Conservation (phyloP, 495 filamentous ascomycete genomes). For the Aspergillus coremiiformis region DNA sequence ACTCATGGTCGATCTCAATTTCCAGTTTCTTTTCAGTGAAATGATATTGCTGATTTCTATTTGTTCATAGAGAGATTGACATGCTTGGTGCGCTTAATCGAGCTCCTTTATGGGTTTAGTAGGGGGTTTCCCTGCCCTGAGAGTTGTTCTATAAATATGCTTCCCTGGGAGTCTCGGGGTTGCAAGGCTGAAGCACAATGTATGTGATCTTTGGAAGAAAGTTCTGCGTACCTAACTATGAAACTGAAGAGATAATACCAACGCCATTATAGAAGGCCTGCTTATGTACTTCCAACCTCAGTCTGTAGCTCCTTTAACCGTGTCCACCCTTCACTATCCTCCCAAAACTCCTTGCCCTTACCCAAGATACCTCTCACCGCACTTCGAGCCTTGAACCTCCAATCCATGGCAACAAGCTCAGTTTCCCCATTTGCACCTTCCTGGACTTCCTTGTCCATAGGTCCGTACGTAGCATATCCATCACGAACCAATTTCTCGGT, state of each 20-base stretch:
- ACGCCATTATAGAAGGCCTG: not conserved
- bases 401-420: conserved; percentile 47
- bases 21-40: not conserved
- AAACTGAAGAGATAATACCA: not conserved
- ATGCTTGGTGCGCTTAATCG: too few species aligned
- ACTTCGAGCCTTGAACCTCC: conserved; percentile 83
- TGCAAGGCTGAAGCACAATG: not conserved
- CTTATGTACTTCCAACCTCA: conserved; percentile 26
- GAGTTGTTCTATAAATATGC: too few species aligned
- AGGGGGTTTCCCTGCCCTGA: too few species aligned
- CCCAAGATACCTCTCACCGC: conserved; percentile 75
- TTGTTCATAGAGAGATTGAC: not conserved
- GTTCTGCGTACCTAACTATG: not conserved
- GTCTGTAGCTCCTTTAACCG: conserved; percentile 46
- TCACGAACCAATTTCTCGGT: conserved; percentile 42
- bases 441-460: conserved; percentile 31
- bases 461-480: conserved; percentile 43
- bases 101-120: too few species aligned
- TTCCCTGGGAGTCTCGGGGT: too few species aligned
- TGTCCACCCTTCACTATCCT: conserved; percentile 64
- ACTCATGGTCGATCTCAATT: not conserved
- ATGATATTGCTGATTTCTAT: not conserved
- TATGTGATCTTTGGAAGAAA: not conserved
- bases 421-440: conserved; percentile 21
- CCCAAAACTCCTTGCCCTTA: conserved; percentile 76